These are phyloP conservation scores for Stenocarpella maydis DNA, from an alignment of 2,329 filamentous ascomycete genomes.

Conservation along the genomic window DNA sequence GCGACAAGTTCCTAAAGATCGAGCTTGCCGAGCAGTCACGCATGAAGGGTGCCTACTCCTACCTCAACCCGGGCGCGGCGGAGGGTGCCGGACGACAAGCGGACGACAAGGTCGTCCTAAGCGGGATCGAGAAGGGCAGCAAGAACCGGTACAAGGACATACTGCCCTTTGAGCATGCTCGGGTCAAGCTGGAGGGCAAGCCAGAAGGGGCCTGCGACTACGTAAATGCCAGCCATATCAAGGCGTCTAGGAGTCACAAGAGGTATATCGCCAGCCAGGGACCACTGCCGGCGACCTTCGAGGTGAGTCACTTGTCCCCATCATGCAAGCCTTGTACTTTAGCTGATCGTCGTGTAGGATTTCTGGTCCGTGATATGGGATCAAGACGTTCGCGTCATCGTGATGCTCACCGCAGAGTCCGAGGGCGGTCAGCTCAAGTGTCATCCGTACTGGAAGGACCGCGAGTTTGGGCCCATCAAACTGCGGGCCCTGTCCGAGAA, in stretches of 20 bases:
- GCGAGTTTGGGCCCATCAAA: conserved; percentile 79
- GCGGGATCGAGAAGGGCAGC: conserved; percentile 89
- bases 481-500: conserved; percentile 83
- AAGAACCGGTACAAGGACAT: conserved; percentile 99
- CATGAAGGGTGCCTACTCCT: conserved; percentile 81
- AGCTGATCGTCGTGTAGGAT: conserved; percentile 66
- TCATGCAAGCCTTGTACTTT: not conserved
- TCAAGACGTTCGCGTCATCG: conserved; percentile 91
- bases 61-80: conserved; percentile 54
- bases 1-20: conserved; percentile 83
- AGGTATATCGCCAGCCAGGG: conserved; percentile 96
- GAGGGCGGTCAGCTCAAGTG: conserved; percentile 96
- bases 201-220: conserved; percentile 82
- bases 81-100: conserved; percentile 37
- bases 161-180: conserved; percentile 91
- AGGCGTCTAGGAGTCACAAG: conserved; percentile 83
- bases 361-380: conserved; percentile 99
- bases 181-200: conserved; percentile 80
- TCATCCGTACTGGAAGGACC: conserved; percentile 88
- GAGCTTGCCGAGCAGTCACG: conserved; percentile 87
- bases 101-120: conserved; percentile 70
- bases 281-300: conserved; percentile 89
- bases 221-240: conserved; percentile 90
- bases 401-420: conserved; percentile 94
- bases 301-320: conserved; percentile 62